Base-by-base conservation (phyloP, 805 yeast genomes). In the Saccharomyces paradoxus region DNA sequence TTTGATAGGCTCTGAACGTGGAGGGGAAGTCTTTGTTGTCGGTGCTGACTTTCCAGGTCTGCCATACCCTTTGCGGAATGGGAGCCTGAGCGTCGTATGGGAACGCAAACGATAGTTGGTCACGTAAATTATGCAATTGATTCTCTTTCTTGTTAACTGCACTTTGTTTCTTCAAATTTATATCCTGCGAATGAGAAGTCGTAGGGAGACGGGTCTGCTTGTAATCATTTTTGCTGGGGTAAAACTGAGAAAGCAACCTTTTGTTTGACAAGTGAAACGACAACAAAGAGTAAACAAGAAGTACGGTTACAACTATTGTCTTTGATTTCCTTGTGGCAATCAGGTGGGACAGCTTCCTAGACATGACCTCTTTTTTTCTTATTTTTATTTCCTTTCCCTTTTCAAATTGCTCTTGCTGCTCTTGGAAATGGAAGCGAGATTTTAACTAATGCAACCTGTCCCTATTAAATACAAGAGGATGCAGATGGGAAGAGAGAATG, bases 51-150 rank as follows among this genome's bases (percentile, higher is more conserved):
- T 90, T 92, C 97, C 97, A 92, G 1, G 96, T 84, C 71, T 92
- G 98, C 96, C 97, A 92, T 46, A 92, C 82, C 60, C 81, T 80
- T 22, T 84, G 86, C 0, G 97, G 95, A 55, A 90, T 81, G 30
- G 81, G 80, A 31, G 78, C 74, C 4, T 72, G 56, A 1, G 83
- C 74, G 56, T 86, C 85, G 71, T 91, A 92, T 0, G 97, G 96
- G 66, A 81, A 87, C 60, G 85, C 79, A 65, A 71, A 82, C 21
- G 85, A 77, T 57, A 91, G 75, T 65, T 87, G 89, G 31, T 60
- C 58, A 37, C 74, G 62, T 32, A 70, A 50, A 52, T 66, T 62
- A 37, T 52, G 21, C 28, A 48, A 37, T 2, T 49, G 31, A 9
- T 49, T 53, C n/a, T 37, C 47, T 9, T 46, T 48, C 22, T n/a